Percentiles rank a stretch among this genome's conserved stretches.
These are phyloP conservation scores for Trichoderma reesei DNA, from an alignment of 495 filamentous ascomycete genomes.

Conservation along the genomic window DNA sequence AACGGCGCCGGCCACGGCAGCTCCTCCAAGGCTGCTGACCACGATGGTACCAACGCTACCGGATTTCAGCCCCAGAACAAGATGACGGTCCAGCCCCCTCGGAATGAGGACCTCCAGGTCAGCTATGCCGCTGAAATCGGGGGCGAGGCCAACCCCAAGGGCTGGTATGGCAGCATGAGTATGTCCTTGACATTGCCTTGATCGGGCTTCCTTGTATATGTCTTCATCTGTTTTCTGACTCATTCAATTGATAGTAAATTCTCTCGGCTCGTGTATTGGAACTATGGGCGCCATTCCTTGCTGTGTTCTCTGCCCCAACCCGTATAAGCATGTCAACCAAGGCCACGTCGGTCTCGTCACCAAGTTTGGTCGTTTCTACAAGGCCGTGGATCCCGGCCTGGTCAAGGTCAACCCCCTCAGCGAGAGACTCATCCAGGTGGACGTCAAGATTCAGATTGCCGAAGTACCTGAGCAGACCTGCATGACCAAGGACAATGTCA, in stretches of 20 bases:
- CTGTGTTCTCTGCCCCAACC: conserved; percentile 89
- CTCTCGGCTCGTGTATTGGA: conserved; percentile 67
- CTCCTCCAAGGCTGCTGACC: conserved; percentile 6
- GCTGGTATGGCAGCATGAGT: conserved; percentile 91
- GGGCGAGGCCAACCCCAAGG: conserved; percentile 62
- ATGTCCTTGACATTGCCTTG: conserved; percentile 23
- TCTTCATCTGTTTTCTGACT: background rate
- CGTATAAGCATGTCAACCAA: conserved; percentile 87
- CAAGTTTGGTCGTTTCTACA: conserved; percentile 92
- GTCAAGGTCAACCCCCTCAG: conserved; percentile 97
- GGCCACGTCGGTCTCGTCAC: conserved; percentile 93
- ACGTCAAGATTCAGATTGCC: conserved; percentile 98
- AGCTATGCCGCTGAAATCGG: conserved; percentile 73
- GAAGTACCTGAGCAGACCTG: conserved; percentile 93
- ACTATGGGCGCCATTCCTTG: conserved; percentile 82
- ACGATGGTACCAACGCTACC: background rate
- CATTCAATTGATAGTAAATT: conserved; percentile 47
- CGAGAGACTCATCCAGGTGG: conserved; percentile 80
- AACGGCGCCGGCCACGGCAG: conserved; percentile 2
- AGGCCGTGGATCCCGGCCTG: conserved; percentile 91
- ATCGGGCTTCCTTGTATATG: background rate
- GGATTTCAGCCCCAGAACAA: conserved; percentile 36
- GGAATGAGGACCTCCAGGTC: conserved; percentile 75
- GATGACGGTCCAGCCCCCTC: conserved; percentile 75
- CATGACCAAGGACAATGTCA: conserved; percentile 99